phyloP scores from a whole-genome alignment of 345 rosid species.

The Zanthoxylum bungeanum region DNA sequence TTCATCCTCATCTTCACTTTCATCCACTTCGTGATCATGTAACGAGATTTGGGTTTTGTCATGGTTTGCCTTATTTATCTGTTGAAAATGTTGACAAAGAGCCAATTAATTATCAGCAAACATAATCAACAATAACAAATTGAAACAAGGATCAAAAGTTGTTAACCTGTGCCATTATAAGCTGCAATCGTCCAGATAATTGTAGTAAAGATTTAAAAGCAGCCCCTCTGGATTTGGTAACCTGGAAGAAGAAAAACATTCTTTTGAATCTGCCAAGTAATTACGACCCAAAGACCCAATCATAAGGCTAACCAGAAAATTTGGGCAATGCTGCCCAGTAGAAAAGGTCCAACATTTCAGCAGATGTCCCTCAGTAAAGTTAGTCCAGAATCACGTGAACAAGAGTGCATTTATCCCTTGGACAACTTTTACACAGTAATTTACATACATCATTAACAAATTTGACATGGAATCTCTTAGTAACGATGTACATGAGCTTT shows the following conservation, averaged over 20 bases:
- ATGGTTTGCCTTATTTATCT: conserved; percentile 66
- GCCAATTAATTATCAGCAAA: not conserved
- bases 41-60: conserved; percentile 27
- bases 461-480: not conserved
- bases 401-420: not conserved
- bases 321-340: not conserved
- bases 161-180: conserved; percentile 72
- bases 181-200: conserved; percentile 80
- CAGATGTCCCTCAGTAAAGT: not conserved
- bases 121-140: not conserved
- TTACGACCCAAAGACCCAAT: not conserved
- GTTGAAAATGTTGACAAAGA: conserved; percentile 15
- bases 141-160: conserved; percentile 7
- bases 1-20: conserved; percentile 58
- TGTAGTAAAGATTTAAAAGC: conserved; percentile 68
- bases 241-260: conserved; percentile 36
- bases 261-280: conserved; percentile 5
- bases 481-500: not conserved
- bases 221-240: conserved; percentile 49
- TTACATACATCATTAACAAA: not conserved
- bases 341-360: not conserved
- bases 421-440: not conserved
- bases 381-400: not conserved
- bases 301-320: not conserved
- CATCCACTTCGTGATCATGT: conserved; percentile 36